Conservation (phyloP, 371 early-diverging fungal genomes). For the Catenaria anguillulae region DNA sequence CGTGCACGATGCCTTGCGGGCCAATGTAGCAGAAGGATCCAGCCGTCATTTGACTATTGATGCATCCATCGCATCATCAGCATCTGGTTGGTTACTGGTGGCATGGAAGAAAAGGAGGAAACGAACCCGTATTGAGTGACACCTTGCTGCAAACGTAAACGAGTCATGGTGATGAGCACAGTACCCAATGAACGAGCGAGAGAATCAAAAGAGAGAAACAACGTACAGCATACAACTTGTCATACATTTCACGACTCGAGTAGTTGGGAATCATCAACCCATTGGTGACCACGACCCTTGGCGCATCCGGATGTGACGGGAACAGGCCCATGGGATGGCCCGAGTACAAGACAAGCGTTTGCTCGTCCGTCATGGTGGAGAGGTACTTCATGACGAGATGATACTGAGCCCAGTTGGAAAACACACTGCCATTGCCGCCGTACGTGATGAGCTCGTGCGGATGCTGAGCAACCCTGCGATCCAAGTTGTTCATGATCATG, state of each 20-base stretch:
- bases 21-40: constrained; percentile 12
- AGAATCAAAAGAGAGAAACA: too few species aligned
- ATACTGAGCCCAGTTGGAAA: constrained; percentile 12
- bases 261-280: constrained; percentile 11
- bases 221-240: constrained; percentile 4
- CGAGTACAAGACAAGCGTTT: constrained; percentile 10
- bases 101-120: too few species aligned
- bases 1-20: constrained; percentile 12
- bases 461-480: constrained; percentile 7
- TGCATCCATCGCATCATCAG: too few species aligned
- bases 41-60: constrained; percentile 12
- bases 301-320: constrained; percentile 8
- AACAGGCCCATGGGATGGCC: constrained; percentile 12
- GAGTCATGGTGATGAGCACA: too few species aligned
- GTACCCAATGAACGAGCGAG: too few species aligned
- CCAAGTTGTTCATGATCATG: constrained; percentile 13
- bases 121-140: constrained; percentile 10
- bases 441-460: constrained; percentile 12
- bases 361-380: constrained; percentile 11
- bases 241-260: constrained; percentile 5
- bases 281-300: constrained; percentile 12
- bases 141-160: constrained; percentile 4
- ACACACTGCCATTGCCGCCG: constrained; percentile 10
- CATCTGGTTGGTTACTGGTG: too few species aligned
- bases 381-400: constrained; percentile 11